A percentile compares a stretch with the other conserved stretches of the same genome.
Evolutionary conservation across 176 grass and related monocot genomes (phyloP).

Genomic region (Calamus simplicifolius): DNA sequence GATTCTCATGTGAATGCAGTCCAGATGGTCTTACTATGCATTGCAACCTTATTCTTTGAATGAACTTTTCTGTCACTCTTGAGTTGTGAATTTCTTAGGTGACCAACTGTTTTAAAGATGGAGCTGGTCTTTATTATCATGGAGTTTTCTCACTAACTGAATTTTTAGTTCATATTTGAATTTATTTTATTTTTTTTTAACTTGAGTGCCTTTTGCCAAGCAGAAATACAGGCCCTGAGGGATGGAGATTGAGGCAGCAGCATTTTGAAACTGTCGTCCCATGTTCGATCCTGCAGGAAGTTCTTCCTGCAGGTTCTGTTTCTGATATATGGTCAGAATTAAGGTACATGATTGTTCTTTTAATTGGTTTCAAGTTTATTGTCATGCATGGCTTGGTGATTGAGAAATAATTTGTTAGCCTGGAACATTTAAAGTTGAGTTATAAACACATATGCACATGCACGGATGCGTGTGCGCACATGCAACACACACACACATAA

Average conservation of each 20-base stretch:
- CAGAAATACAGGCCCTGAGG: slow-evolving; percentile 97
- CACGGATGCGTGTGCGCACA: no score
- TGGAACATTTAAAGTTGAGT: no score
- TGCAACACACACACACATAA: no score
- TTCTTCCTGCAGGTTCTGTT: slow-evolving; percentile 76
- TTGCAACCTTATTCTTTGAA: no score
- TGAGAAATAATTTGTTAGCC: no score
- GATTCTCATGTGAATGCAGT: no score
- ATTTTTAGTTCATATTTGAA: no score
- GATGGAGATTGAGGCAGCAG: slow-evolving; percentile 77
- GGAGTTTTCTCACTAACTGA: not conserved
- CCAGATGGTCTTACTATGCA: no score
- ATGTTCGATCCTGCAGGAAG: slow-evolving; percentile 61
- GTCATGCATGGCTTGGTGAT: no score
- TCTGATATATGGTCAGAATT: slow-evolving; percentile 92
- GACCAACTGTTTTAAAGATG: not conserved
- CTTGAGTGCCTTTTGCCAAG: not conserved
- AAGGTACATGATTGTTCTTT: slow-evolving; percentile 36
- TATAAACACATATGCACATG: no score
- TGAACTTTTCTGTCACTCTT: not conserved
- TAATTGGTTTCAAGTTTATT: not conserved
- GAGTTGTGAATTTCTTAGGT: not conserved
- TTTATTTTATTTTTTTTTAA: not conserved
- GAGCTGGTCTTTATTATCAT: not conserved
- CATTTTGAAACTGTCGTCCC: slow-evolving; percentile 70